Percentiles rank a stretch among this genome's conserved stretches.
These are phyloP conservation scores for Aspergillus ostianus DNA, from an alignment of 495 filamentous ascomycete genomes.

Conservation along the genomic window DNA sequence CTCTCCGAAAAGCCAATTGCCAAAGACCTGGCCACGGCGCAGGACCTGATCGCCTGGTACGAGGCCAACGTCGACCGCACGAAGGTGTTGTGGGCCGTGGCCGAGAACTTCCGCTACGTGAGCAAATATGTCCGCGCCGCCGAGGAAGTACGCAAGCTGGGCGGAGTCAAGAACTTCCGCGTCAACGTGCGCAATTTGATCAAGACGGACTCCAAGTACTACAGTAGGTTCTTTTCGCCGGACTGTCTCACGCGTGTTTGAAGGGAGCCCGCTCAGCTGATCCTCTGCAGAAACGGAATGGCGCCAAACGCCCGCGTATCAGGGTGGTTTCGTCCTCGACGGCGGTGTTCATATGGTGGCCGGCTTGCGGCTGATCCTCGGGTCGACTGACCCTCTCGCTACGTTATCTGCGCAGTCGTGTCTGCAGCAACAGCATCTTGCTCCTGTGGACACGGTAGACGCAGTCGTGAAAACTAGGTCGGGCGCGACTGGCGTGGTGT, in stretches of 20 bases:
- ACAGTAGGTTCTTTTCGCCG: constrained; percentile 35
- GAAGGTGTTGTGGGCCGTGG: constrained; percentile 61
- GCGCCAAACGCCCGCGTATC: constrained; percentile 69
- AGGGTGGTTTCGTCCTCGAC: constrained; percentile 78
- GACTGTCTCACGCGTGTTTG: not conserved
- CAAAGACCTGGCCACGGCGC: constrained; percentile 59
- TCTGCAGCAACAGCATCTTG: constrained; percentile 59
- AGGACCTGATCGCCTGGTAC: constrained; percentile 62
- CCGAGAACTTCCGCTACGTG: constrained; percentile 74
- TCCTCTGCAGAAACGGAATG: constrained; percentile 58
- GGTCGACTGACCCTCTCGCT: constrained; percentile 40
- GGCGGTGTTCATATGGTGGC: constrained; percentile 75
- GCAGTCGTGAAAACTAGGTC: constrained; percentile 58
- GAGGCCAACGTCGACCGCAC: constrained; percentile 42
- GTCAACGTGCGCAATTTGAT: constrained; percentile 55
- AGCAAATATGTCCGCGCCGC: constrained; percentile 55
- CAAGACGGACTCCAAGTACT: constrained; percentile 56
- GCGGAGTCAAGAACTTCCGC: constrained; percentile 63
- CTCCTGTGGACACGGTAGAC: constrained; percentile 73
- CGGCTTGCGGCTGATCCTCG: constrained; percentile 58
- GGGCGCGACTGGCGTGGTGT: constrained; percentile 62
- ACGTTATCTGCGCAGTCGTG: constrained; percentile 58
- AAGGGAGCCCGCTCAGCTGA: constrained; percentile 12
- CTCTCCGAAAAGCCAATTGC: constrained; percentile 84
- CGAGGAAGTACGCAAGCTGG: constrained; percentile 57